Evolutionary conservation across 2,329 filamentous ascomycete species (phyloP).

Genomic region (Xylariaceae sp.): DNA sequence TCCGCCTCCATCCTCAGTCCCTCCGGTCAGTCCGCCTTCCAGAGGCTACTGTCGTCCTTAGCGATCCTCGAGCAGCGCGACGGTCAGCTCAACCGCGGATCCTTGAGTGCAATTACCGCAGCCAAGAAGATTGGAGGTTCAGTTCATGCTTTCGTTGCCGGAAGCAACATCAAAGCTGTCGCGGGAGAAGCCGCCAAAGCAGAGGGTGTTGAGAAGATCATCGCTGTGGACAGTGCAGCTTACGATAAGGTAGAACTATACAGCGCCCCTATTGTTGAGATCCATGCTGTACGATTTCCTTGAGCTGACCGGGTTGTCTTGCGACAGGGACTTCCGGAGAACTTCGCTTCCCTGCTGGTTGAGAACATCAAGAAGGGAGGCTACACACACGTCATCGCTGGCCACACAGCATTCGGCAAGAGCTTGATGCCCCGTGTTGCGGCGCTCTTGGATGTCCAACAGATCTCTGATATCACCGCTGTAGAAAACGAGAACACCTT

Average conservation of each 20-base stretch:
- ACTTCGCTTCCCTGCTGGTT: conserved; percentile 84
- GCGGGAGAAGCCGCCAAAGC: conserved; percentile 85
- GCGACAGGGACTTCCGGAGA: conserved; percentile 79
- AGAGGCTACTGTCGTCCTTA: conserved; percentile 76
- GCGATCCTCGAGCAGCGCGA: conserved; percentile 90
- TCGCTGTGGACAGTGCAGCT: conserved; percentile 79
- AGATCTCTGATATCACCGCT: conserved; percentile 83
- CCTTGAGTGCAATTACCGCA: conserved; percentile 78
- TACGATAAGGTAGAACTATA: conserved; percentile 72
- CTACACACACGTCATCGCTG: conserved; percentile 85
- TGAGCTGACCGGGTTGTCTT: neutral
- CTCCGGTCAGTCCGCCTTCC: conserved; percentile 49
- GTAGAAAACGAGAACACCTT: conserved; percentile 92
- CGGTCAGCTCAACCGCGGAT: conserved; percentile 77
- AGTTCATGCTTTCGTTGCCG: conserved; percentile 83
- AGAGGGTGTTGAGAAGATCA: conserved; percentile 83
- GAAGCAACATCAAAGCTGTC: conserved; percentile 65
- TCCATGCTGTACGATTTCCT: neutral
- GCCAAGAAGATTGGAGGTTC: conserved; percentile 80
- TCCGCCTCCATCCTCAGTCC: conserved; percentile 29
- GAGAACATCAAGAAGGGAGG: conserved; percentile 96
- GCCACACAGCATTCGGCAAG: conserved; percentile 95
- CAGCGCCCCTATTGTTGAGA: neutral
- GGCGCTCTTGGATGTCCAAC: conserved; percentile 84
- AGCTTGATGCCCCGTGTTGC: conserved; percentile 86